A percentile compares a stretch with the other conserved stretches of the same genome.
These are phyloP conservation scores for Saturnispora ahearnii DNA, from an alignment of 805 yeast species.

Conservation along the genomic window DNA sequence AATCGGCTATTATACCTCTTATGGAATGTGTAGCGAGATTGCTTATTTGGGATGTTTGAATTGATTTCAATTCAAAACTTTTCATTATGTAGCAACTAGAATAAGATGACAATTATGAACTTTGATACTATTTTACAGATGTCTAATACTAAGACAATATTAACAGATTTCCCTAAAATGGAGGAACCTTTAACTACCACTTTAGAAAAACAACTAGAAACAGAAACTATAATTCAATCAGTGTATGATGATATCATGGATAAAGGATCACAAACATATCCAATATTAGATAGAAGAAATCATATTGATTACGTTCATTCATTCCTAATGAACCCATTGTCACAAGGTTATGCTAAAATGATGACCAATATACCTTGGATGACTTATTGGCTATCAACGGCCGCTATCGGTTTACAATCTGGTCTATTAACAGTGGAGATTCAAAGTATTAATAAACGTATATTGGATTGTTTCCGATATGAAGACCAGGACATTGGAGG, in stretches of 20 bases:
- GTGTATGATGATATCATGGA: slow-evolving; percentile 26
- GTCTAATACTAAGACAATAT: slow-evolving; percentile 5
- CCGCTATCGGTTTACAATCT: slow-evolving; percentile 31
- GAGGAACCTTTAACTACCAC: slow-evolving; percentile 28
- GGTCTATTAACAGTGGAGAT: slow-evolving; percentile 14
- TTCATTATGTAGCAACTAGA: not conserved
- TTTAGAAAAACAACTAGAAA: slow-evolving; percentile 30
- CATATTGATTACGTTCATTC: slow-evolving; percentile 39
- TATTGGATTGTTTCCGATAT: slow-evolving; percentile 2
- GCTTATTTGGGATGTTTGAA: slow-evolving; percentile 5
- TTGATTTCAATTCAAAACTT: not conserved
- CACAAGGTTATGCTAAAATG: slow-evolving; percentile 41
- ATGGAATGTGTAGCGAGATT: not conserved
- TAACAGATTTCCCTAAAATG: slow-evolving; percentile 2
- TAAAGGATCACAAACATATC: slow-evolving; percentile 26
- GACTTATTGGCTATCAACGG: slow-evolving; percentile 71
- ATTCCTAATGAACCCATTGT: slow-evolving; percentile 38
- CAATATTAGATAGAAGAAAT: slow-evolving; percentile 20
- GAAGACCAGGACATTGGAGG: slow-evolving; percentile 17
- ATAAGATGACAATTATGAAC: not conserved
- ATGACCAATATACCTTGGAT: slow-evolving; percentile 96
- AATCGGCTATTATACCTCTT: not conserved
- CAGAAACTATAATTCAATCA: slow-evolving; percentile 27
- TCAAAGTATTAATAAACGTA: slow-evolving; percentile 6
- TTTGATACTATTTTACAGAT: slow-evolving; percentile 22